These are phyloP conservation scores for Tetrapyrgos nigripes DNA, from an alignment of 1,284 basidiomycete genomes.

Conservation along the genomic window DNA sequence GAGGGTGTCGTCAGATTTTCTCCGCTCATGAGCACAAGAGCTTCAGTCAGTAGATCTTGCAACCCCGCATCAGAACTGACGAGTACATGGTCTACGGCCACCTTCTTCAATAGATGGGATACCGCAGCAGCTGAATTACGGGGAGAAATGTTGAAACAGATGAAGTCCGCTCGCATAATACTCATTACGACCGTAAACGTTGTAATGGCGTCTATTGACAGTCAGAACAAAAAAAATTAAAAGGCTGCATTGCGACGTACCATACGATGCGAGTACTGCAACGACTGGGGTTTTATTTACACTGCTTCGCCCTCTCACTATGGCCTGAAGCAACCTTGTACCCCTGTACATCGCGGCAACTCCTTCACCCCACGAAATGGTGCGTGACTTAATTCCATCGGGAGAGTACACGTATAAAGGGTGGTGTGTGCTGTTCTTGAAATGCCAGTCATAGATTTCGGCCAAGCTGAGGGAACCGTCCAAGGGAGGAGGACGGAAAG, in stretches of 20 bases:
- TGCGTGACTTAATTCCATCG: too few species aligned
- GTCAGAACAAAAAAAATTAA: neutral
- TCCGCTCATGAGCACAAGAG: conserved; percentile 11
- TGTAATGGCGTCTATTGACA: conserved; percentile 21
- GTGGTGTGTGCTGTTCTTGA: too few species aligned
- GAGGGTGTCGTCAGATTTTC: neutral
- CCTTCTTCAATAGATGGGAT: conserved; percentile 21
- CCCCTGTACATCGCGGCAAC: conserved; percentile 16
- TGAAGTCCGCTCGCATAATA: conserved; percentile 21
- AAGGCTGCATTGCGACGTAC: too few species aligned
- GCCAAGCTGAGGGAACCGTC: too few species aligned
- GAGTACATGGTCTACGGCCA: conserved; percentile 15
- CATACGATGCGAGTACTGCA: conserved; percentile 27
- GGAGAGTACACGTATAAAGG: too few species aligned
- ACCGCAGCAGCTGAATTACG: conserved; percentile 28
- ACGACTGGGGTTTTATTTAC: conserved; percentile 17
- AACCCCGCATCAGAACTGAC: conserved; percentile 23
- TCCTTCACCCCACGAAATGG: conserved; percentile 22
- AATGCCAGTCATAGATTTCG: too few species aligned
- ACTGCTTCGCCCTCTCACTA: conserved; percentile 6
- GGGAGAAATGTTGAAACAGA: conserved; percentile 30
- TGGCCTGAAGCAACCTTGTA: conserved; percentile 14
- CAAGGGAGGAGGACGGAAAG: too few species aligned
- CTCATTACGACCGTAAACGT: conserved; percentile 22
- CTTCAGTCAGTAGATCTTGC: conserved; percentile 22